Conservation (phyloP, 345 rosid species). For the Excoecaria agallocha region DNA sequence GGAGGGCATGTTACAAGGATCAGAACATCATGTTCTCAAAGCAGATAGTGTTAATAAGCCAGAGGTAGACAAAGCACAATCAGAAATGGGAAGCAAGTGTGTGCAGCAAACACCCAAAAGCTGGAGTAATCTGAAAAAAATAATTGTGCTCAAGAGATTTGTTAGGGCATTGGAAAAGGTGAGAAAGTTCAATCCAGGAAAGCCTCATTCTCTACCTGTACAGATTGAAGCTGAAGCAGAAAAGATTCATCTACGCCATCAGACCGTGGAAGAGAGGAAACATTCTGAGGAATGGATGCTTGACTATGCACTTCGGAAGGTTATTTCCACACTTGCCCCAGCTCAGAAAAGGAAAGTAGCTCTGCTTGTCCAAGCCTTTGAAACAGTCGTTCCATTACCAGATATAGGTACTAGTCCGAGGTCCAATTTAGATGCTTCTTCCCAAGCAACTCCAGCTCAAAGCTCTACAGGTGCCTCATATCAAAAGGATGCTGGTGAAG, state of each 20-base stretch:
- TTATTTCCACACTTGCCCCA: constrained; percentile 73
- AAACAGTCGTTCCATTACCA: constrained; percentile 45
- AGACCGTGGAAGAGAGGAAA: constrained; percentile 52
- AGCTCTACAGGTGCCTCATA: constrained; percentile 23
- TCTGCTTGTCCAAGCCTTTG: constrained; percentile 84
- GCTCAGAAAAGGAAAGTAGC: constrained; percentile 77
- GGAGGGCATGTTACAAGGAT: constrained; percentile 10
- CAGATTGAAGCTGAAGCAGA: constrained; percentile 54
- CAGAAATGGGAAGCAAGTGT: constrained; percentile 30
- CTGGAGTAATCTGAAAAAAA: constrained; percentile 83
- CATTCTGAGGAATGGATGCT: constrained; percentile 86
- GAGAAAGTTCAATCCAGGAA: constrained; percentile 50
- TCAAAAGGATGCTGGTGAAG: constrained; percentile 23
- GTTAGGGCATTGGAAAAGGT: constrained; percentile 72
- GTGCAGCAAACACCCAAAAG: constrained; percentile 47
- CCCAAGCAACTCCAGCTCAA: constrained; percentile 39
- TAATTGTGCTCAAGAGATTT: constrained; percentile 67
- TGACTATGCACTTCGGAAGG: constrained; percentile 76
- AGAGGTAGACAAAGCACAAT: constrained; percentile 30
- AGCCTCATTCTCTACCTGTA: constrained; percentile 37
- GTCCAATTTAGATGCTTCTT: constrained; percentile 26
- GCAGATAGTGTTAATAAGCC: constrained; percentile 4
- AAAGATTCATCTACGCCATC: constrained; percentile 64
- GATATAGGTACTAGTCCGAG: constrained; percentile 30
- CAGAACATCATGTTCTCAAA: constrained; percentile 18